Base-by-base conservation (phyloP, 371 early-diverging fungal species). In the Haplosporangium sp. region DNA sequence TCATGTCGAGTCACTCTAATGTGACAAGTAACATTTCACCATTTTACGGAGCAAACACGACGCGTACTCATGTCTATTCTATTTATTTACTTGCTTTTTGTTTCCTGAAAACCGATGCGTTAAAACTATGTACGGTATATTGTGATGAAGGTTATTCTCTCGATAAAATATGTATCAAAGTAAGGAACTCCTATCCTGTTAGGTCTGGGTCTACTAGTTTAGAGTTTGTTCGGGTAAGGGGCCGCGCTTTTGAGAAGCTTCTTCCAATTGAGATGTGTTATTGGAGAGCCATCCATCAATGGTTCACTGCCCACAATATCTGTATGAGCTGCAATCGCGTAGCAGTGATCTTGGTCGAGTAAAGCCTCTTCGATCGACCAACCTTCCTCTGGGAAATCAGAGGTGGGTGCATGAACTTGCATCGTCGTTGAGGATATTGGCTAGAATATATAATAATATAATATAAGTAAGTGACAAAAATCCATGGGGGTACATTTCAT, bases 301-400 rank as follows among this genome's bases (percentile, higher is more conserved):
- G 69, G 11, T 6, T 62, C 64, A 19, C 20, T 27, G 1, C 57
- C 62, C 9, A 65, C 65, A 56, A 60, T 58, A 27, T 68, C 69
- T 2, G 65, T 44, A 27, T 72, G 72, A 3, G 66, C 75, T 4
- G 82, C 82, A 40, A 81, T 69, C 2, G 82, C 82, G 37, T 81
- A 81, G 47, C 82, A 81, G 27, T 81, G 82, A 0, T 72, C 61
- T 2, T 63, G 27, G 9, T 81, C 82, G 34, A 81, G 60, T 47
- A 81, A 50, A 4, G 72, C 82, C 50, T 81, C 82, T 15, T 81
- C 82, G 39, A 81, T 72, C 7, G 63, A 60, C 82, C 82, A 81
- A 3, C 66, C 75, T 20, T 81, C 64, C 34, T 59, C 63, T 39
- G 68, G 68, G 8, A 71, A 39, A 13, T 75, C 72, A 39, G 64